Base-by-base conservation (phyloP, 306 rosid species). In the Oxytropis ochrocephala region DNA sequence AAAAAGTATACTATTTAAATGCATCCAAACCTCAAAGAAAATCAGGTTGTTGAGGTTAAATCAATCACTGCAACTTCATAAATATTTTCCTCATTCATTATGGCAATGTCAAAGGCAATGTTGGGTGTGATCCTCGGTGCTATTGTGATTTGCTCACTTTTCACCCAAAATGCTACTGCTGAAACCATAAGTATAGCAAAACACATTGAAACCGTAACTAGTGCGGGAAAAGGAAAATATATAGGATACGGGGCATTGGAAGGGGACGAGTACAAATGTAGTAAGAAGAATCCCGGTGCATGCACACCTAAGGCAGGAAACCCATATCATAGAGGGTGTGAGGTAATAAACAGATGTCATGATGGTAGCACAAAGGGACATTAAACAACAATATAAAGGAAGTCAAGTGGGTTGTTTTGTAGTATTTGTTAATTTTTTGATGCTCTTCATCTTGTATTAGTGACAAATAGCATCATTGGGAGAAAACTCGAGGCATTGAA, bases 171-270 rank as follows among this genome's bases (percentile, higher is more conserved):
- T n/a, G 79, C 24, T 1, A 54, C 46, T 9, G 59, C 12, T 3
- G 0, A 0, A 0, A 0, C 0, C 2, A 70, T 70, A 6, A 0
- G 1, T 2, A 21, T n/a, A n/a, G n/a, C n/a, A n/a, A n/a, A n/a
- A n/a, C n/a, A n/a, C n/a, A n/a, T n/a, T n/a, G n/a, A n/a, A n/a
- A n/a, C n/a, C n/a, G n/a, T n/a, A n/a, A n/a, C n/a, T n/a, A n/a
- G n/a, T n/a, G n/a, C n/a, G n/a, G n/a, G n/a, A n/a, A 21, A 21
- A 21, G 24, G 2, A 21, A 21, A 21, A 21, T 2, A 21, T 2
- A 21, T 21, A 21, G 2, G 2, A 5, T 0, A 77, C 6, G 53
- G 46, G 5, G 67, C 44, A 12, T 6, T 63, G 42, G 0, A 0
- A 33, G 0, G 30, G 0, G 3, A 78, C 57, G 12, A 0, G 0